A percentile compares a stretch with the other conserved stretches of the same genome.
Evolutionary conservation across 805 yeast species (phyloP).

Genomic region (Candida montana): DNA sequence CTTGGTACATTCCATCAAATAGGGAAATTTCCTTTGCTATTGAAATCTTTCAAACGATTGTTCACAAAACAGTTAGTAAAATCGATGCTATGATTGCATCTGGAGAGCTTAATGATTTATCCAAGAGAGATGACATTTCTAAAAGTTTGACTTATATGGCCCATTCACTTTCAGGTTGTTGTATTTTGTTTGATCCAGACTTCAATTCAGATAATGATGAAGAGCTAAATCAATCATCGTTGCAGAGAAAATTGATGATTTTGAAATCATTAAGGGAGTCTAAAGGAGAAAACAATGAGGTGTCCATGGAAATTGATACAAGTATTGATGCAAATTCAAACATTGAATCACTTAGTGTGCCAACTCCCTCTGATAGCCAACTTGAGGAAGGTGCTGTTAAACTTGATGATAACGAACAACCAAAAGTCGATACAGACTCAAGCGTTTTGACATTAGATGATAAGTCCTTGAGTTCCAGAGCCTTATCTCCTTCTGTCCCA

Average conservation of each 20-base stretch:
- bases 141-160: conserved; percentile 53
- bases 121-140: conserved; percentile 47
- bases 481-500: conserved; percentile 25
- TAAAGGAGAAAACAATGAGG: conserved; percentile 29
- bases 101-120: conserved; percentile 19
- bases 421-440: conserved; percentile 24
- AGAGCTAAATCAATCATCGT: conserved; percentile 8
- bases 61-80: conserved; percentile 37
- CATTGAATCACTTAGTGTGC: conserved; percentile 7
- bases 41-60: conserved; percentile 46
- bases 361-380: conserved; percentile 4
- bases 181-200: conserved; percentile 70
- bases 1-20: conserved; percentile 70
- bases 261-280: conserved; percentile 33
- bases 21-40: conserved; percentile 57
- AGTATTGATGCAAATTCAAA: conserved; percentile 27
- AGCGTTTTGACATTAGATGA: conserved; percentile 16
- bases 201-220: conserved; percentile 31
- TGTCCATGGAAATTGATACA: conserved; percentile 34
- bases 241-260: conserved; percentile 26
- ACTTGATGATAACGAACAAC: conserved; percentile 18
- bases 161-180: conserved; percentile 61
- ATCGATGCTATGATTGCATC: conserved; percentile 33
- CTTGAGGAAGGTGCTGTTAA: conserved; percentile 22
- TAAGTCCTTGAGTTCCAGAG: conserved; percentile 30